Conservation (phyloP, 1,284 basidiomycete genomes). For the Paramarasmius palmivorus region DNA sequence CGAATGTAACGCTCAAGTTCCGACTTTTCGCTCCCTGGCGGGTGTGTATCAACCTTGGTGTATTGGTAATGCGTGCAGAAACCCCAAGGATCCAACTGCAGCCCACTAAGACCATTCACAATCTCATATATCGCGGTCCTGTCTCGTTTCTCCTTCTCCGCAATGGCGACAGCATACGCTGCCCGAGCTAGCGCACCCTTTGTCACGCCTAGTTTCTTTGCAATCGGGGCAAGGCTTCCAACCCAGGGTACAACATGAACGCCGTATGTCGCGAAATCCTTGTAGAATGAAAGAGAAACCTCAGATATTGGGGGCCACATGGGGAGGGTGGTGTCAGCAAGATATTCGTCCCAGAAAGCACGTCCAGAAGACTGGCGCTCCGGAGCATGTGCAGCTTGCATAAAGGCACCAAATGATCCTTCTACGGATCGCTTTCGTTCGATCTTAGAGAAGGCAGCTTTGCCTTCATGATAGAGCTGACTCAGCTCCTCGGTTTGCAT, state of each 20-base stretch:
- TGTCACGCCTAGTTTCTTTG: neutral
- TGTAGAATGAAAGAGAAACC: constrained; percentile 1
- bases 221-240: neutral
- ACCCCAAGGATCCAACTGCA: neutral
- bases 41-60: neutral
- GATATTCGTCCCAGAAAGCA: constrained; percentile 5
- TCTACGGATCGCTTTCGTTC: neutral
- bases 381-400: neutral
- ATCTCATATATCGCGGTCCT: constrained; percentile 1
- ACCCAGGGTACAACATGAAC: constrained; percentile 1
- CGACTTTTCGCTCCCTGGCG: no score
- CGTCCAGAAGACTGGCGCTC: neutral
- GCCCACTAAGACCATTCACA: neutral
- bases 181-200: constrained; percentile 2
- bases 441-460: neutral
- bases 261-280: neutral
- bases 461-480: constrained; percentile 1
- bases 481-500: constrained; percentile 2
- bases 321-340: neutral
- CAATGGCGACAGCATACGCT: constrained; percentile 1
- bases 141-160: constrained; percentile 2
- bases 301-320: constrained; percentile 2
- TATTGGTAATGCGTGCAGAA: constrained; percentile 2
- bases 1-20: neutral
- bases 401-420: constrained; percentile 5